phyloP scores from a whole-genome alignment of 805 yeast genomes.

The Starmerella cellae region DNA sequence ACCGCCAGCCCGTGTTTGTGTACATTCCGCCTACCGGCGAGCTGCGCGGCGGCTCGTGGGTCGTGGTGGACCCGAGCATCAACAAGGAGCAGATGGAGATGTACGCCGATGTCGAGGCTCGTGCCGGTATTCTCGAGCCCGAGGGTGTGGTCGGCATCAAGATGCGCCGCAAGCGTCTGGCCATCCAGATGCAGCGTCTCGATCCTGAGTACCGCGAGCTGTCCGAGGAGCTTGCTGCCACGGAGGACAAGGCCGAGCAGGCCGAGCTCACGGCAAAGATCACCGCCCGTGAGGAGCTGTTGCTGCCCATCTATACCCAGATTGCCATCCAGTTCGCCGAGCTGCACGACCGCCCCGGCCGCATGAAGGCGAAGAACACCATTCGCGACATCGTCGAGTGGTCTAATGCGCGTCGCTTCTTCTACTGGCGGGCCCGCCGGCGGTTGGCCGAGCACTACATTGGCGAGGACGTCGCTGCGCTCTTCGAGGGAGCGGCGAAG shows the following conservation, averaged over 20 bases:
- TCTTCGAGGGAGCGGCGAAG: slow-evolving; percentile 37
- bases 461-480: slow-evolving; percentile 20
- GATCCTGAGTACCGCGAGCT: slow-evolving; percentile 59
- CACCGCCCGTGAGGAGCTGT: slow-evolving; percentile 60
- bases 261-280: slow-evolving; percentile 51
- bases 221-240: slow-evolving; percentile 38
- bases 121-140: slow-evolving; percentile 98
- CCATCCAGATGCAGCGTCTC: slow-evolving; percentile 82
- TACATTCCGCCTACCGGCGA: slow-evolving; percentile 98
- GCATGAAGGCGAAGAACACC: slow-evolving; percentile 92
- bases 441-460: slow-evolving; percentile 86
- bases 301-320: slow-evolving; percentile 83
- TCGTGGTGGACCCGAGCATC: slow-evolving; percentile 96
- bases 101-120: slow-evolving; percentile 91
- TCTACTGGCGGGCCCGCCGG: slow-evolving; percentile 98
- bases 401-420: slow-evolving; percentile 81
- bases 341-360: slow-evolving; percentile 91
- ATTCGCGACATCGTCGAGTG: slow-evolving; percentile 77
- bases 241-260: slow-evolving; percentile 50
- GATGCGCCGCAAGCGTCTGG: slow-evolving; percentile 83
- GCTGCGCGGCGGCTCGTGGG: slow-evolving; percentile 99
- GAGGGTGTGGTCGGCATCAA: slow-evolving; percentile 99
- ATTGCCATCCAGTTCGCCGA: slow-evolving; percentile 94
- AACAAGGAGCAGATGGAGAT: slow-evolving; percentile 97
- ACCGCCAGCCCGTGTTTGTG: slow-evolving; percentile 91